These are phyloP conservation scores for Talaromyces funiculosus DNA, from an alignment of 2,329 filamentous ascomycete genomes.

Conservation along the genomic window DNA sequence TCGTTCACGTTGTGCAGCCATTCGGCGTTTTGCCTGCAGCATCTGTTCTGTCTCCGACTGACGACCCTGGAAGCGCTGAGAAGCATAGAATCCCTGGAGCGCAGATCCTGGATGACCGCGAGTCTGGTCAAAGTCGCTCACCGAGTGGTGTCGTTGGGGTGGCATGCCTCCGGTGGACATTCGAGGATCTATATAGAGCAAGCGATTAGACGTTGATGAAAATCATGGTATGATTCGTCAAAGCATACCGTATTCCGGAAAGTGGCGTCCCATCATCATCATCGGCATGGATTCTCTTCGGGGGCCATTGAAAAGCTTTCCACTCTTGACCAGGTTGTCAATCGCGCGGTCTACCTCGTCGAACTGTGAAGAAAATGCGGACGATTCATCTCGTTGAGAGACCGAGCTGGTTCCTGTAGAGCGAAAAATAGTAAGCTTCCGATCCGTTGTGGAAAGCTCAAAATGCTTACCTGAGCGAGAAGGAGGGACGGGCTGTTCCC, in stretches of 20 bases:
- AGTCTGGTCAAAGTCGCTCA: constrained; percentile 75
- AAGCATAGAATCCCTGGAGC: constrained; percentile 88
- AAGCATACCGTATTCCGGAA: constrained; percentile 56
- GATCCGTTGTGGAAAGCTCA: neutral
- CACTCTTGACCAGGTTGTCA: constrained; percentile 94
- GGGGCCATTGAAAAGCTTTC: constrained; percentile 71
- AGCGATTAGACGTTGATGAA: constrained; percentile 12
- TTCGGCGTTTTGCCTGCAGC: constrained; percentile 98
- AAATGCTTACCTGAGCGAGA: constrained; percentile 62
- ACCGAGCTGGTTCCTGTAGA: constrained; percentile 68
- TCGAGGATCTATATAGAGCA: constrained; percentile 58
- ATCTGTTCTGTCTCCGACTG: constrained; percentile 94
- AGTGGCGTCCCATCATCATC: constrained; percentile 55
- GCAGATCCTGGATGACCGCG: constrained; percentile 65
- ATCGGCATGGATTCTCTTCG: constrained; percentile 77
- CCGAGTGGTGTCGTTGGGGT: constrained; percentile 71
- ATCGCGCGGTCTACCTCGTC: constrained; percentile 95
- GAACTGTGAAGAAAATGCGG: constrained; percentile 79
- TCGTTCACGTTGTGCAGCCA: constrained; percentile 97
- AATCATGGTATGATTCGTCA: constrained; percentile 17
- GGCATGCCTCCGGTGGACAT: constrained; percentile 54
- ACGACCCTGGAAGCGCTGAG: constrained; percentile 82
- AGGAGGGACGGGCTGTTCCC: constrained; percentile 67
- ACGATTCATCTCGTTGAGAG: constrained; percentile 62
- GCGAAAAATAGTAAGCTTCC: neutral